A percentile compares a stretch with the other conserved stretches of the same genome.
These are phyloP conservation scores for Kodamaea nitidulidarum DNA, from an alignment of 805 yeast genomes.

Conservation along the genomic window DNA sequence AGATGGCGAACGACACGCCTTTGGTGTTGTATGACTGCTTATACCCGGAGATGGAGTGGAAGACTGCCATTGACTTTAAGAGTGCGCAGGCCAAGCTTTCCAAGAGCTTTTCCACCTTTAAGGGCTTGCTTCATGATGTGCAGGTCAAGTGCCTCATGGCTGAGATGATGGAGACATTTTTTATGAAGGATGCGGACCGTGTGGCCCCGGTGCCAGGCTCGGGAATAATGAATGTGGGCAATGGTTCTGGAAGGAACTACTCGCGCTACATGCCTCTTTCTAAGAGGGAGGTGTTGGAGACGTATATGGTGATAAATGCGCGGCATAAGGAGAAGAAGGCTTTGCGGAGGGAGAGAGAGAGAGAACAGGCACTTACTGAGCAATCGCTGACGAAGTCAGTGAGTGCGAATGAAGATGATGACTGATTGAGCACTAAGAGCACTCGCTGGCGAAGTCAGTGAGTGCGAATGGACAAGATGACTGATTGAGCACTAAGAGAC, in stretches of 20 bases:
- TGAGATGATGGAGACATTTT: constrained; percentile 42
- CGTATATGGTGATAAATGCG: constrained; percentile 66
- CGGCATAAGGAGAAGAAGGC: constrained; percentile 49
- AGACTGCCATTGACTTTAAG: constrained; percentile 23
- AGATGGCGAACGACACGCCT: constrained; percentile 88
- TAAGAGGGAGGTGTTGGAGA: constrained; percentile 54
- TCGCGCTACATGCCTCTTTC: constrained; percentile 54
- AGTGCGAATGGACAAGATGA: too few relatives aligned
- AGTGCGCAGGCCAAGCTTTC: constrained; percentile 28
- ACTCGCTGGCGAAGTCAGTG: too few relatives aligned
- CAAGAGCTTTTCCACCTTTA: constrained; percentile 41
- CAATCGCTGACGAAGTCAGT: too few relatives aligned
- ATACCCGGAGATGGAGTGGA: constrained; percentile 71
- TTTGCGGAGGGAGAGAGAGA: constrained; percentile 5
- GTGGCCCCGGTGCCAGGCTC: constrained; percentile 14
- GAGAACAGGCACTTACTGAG: background rate
- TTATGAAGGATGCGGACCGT: constrained; percentile 18
- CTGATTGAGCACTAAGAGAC: too few relatives aligned
- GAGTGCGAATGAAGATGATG: too few relatives aligned
- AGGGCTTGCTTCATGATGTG: constrained; percentile 52
- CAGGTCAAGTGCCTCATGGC: constrained; percentile 55
- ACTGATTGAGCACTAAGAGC: too few relatives aligned
- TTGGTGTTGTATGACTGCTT: constrained; percentile 81
- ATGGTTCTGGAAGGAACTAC: constrained; percentile 66
- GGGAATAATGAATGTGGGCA: constrained; percentile 60